These are phyloP conservation scores for Corylus americana DNA, from an alignment of 306 rosid genomes.

Conservation along the genomic window DNA sequence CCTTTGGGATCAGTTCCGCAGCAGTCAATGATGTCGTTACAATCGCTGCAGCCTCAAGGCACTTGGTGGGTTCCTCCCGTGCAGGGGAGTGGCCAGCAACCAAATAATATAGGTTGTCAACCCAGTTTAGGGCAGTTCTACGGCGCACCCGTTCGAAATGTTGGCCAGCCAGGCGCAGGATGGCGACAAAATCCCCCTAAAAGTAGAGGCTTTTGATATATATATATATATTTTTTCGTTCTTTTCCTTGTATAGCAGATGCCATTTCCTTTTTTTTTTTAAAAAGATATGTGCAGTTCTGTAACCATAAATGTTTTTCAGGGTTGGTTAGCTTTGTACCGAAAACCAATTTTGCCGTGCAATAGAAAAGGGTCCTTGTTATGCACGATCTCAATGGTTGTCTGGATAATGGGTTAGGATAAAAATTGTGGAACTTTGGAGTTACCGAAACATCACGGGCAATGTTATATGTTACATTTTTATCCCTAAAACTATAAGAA, in stretches of 20 bases:
- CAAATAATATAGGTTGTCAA: conserved; percentile 28
- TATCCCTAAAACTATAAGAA: no score
- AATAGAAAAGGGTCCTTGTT: neutral
- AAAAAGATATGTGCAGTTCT: conserved; percentile 25
- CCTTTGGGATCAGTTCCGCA: conserved; percentile 21
- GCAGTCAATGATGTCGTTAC: conserved; percentile 30
- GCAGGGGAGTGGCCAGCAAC: conserved; percentile 34
- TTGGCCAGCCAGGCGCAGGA: conserved; percentile 33
- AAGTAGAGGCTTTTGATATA: conserved; percentile 56
- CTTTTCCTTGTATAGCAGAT: conserved; percentile 15
- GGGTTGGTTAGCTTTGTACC: conserved; percentile 11
- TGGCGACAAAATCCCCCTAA: conserved; percentile 64
- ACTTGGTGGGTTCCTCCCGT: conserved; percentile 46
- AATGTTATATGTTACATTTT: no score
- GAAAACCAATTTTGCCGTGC: neutral
- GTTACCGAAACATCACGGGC: neutral
- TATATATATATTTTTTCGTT: neutral
- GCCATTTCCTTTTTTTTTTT: neutral
- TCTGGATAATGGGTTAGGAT: neutral
- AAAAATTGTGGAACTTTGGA: neutral
- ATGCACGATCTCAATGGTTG: neutral
- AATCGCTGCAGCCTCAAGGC: conserved; percentile 36
- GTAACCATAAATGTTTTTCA: conserved; percentile 29
- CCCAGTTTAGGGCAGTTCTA: conserved; percentile 41
- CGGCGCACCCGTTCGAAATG: conserved; percentile 38